These are phyloP conservation scores for Cystofilobasidium capitatum DNA, from an alignment of 768 basidiomycete species.

Conservation along the genomic window DNA sequence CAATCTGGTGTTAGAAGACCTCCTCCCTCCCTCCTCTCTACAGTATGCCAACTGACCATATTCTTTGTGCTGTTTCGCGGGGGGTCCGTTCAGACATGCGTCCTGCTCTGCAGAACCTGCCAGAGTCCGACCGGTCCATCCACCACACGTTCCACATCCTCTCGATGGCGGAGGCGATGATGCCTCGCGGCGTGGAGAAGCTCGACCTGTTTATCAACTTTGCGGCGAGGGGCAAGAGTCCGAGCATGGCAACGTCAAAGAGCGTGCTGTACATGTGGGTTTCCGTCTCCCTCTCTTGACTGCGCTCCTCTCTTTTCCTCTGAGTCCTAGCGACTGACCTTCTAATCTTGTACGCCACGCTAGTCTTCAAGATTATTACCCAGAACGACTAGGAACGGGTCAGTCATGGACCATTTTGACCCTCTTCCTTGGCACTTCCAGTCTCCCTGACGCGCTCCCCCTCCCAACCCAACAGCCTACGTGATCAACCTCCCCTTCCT, in stretches of 20 bases:
- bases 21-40: not conserved
- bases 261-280: slow-evolving; percentile 22
- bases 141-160: slow-evolving; percentile 10
- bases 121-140: not conserved
- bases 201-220: slow-evolving; percentile 23
- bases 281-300: not conserved
- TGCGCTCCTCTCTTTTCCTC: not conserved
- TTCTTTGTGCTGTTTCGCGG: too few species aligned
- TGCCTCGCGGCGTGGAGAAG: slow-evolving; percentile 22
- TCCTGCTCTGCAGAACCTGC: slow-evolving; percentile 18
- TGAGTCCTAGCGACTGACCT: not conserved
- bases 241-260: slow-evolving; percentile 1
- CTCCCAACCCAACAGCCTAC: slow-evolving; percentile 7
- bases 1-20: slow-evolving; percentile 12
- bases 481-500: slow-evolving; percentile 25
- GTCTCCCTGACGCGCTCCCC: not conserved
- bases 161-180: not conserved
- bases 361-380: slow-evolving; percentile 18
- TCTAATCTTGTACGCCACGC: not conserved
- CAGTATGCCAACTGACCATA: too few species aligned
- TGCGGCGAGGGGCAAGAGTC: slow-evolving; percentile 13
- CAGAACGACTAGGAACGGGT: not conserved
- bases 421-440: not conserved
- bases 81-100: slow-evolving; percentile 16
- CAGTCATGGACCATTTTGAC: not conserved